A percentile compares a stretch with the other conserved stretches of the same genome.
Evolutionary conservation across 805 yeast species (phyloP).

Genomic region (Myxozyma melibiosi): DNA sequence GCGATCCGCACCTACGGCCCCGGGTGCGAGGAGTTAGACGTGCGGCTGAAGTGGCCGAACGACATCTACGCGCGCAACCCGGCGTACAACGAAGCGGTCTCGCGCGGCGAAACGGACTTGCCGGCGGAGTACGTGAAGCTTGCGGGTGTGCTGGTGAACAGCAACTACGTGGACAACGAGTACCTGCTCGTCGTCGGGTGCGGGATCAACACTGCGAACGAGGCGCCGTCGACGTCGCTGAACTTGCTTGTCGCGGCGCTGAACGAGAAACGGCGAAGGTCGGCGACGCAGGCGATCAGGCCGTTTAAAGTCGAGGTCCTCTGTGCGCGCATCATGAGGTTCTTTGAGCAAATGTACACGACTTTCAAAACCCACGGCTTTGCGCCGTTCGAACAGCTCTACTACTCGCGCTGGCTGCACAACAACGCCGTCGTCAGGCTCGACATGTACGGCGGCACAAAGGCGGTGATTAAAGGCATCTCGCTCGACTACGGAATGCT

Average conservation of each 20-base stretch:
- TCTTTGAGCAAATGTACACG: slow-evolving; percentile 63
- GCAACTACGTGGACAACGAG: slow-evolving; percentile 61
- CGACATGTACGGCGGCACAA: slow-evolving; percentile 53
- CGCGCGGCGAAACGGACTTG: slow-evolving; percentile 36
- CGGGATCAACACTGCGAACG: slow-evolving; percentile 80
- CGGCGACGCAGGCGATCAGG: slow-evolving; percentile 51
- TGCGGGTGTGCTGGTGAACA: slow-evolving; percentile 82
- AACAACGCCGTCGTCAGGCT: slow-evolving; percentile 69
- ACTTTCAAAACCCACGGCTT: slow-evolving; percentile 67
- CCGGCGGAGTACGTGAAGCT: slow-evolving; percentile 59
- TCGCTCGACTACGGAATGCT: slow-evolving; percentile 83
- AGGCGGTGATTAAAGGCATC: slow-evolving; percentile 76
- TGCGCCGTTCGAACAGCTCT: slow-evolving; percentile 62
- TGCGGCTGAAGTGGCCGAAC: slow-evolving; percentile 94
- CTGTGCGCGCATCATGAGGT: slow-evolving; percentile 67
- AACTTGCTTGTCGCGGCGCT: slow-evolving; percentile 66
- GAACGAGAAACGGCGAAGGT: slow-evolving; percentile 53
- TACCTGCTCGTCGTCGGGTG: slow-evolving; percentile 79
- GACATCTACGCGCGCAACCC: slow-evolving; percentile 81
- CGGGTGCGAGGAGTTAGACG: slow-evolving; percentile 75
- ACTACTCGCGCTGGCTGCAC: slow-evolving; percentile 88
- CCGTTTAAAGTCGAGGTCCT: slow-evolving; percentile 52
- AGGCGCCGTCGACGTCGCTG: slow-evolving; percentile 90
- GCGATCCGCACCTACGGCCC: slow-evolving; percentile 65
- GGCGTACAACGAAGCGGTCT: slow-evolving; percentile 31